Evolutionary conservation across 805 yeast genomes (phyloP).

Genomic region (Brettanomyces anomalus): DNA sequence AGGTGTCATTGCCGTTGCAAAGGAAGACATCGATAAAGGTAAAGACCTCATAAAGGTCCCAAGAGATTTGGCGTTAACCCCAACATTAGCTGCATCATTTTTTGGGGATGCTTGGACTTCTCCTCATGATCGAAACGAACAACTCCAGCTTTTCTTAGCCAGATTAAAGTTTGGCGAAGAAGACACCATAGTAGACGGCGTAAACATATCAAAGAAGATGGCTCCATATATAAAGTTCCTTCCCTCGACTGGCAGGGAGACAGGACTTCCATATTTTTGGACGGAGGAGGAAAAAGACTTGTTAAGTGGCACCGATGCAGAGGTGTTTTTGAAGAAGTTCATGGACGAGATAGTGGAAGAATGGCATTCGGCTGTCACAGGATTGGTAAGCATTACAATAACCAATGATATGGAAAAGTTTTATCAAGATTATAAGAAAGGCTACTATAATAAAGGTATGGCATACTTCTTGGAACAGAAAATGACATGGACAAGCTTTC

Average conservation of each 20-base stretch:
- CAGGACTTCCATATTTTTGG: slow-evolving; percentile 67
- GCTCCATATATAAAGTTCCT: slow-evolving; percentile 39
- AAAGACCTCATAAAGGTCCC: slow-evolving; percentile 30
- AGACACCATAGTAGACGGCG: slow-evolving; percentile 9
- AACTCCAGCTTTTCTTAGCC: slow-evolving; percentile 31
- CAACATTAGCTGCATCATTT: slow-evolving; percentile 23
- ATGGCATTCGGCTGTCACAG: slow-evolving; percentile 36
- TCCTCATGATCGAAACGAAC: slow-evolving; percentile 21
- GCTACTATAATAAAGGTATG: not conserved
- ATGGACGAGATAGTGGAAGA: slow-evolving; percentile 42
- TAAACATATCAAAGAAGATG: slow-evolving; percentile 20
- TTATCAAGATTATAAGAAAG: slow-evolving; percentile 12
- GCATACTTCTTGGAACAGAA: slow-evolving; percentile 1
- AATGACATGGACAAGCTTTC: slow-evolving; percentile 49
- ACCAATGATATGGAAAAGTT: slow-evolving; percentile 15
- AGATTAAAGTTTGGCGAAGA: slow-evolving; percentile 31
- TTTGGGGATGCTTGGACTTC: slow-evolving; percentile 13
- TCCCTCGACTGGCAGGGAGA: slow-evolving; percentile 31
- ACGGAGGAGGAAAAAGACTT: slow-evolving; percentile 36
- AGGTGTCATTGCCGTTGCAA: slow-evolving; percentile 29
- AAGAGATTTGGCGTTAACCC: slow-evolving; percentile 27
- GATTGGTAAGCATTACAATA: slow-evolving; percentile 13
- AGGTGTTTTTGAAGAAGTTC: slow-evolving; percentile 41
- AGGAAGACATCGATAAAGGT: slow-evolving; percentile 4
- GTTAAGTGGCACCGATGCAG: slow-evolving; percentile 63